Evolutionary conservation across 306 rosid genomes (phyloP).

Genomic region (Medicago arabica): DNA sequence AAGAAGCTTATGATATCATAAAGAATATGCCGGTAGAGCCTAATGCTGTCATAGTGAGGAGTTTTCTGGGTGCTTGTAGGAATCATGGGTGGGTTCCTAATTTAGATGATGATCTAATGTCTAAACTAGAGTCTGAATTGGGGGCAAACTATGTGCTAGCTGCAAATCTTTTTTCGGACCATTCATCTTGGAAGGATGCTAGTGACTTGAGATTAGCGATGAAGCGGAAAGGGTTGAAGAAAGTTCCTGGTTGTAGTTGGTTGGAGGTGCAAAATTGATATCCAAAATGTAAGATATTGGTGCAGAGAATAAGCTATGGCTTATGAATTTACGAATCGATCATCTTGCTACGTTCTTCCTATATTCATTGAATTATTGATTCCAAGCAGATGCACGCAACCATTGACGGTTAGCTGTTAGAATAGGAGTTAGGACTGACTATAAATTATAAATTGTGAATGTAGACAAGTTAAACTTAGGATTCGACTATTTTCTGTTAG

Average conservation of each 20-base stretch:
- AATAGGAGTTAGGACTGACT: conserved; percentile 28
- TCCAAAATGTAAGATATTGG: conserved; percentile 7
- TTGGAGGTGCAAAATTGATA: conserved; percentile 53
- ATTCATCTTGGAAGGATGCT: conserved; percentile 60
- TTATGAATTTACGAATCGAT: not conserved
- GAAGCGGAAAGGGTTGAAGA: conserved; percentile 62
- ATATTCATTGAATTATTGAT: conserved; percentile 1
- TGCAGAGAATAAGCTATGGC: not conserved
- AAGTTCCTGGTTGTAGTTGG: conserved; percentile 72
- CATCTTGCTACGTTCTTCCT: conserved; percentile 9
- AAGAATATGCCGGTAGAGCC: conserved; percentile 62
- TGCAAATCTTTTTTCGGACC: conserved; percentile 55
- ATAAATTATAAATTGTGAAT: conserved; percentile 31
- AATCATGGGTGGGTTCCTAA: conserved; percentile 48
- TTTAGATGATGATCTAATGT: conserved; percentile 55
- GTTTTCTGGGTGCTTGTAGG: conserved; percentile 66
- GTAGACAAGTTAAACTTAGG: not conserved
- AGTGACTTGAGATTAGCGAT: conserved; percentile 61
- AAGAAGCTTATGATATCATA: conserved; percentile 60
- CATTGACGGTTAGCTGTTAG: conserved; percentile 17
- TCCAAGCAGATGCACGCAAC: conserved; percentile 11
- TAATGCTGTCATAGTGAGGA: conserved; percentile 60
- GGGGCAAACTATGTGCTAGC: conserved; percentile 66
- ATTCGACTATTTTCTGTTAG: conserved; percentile 7
- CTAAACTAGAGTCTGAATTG: conserved; percentile 58